Evolutionary conservation across 441 rosid genomes (phyloP), one percentile per base, ranked within the genome.

Genomic region (Kokia cookei): DNA sequence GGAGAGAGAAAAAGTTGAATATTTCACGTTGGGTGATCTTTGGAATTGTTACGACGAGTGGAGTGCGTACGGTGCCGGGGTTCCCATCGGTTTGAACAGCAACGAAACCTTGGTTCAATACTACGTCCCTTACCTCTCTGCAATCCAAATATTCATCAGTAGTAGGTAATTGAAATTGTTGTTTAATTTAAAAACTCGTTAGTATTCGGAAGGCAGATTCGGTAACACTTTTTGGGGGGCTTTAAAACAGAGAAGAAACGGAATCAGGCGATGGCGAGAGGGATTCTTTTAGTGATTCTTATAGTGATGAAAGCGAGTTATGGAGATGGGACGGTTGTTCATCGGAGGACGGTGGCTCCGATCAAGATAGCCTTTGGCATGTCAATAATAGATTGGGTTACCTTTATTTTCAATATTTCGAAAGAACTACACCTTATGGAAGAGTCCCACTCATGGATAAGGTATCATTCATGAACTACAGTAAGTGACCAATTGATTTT

Each of bases 21-120:
- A 81, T 81, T 93, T 95, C 69, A 88, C 86, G 45, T 81, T 95
- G 74, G 77, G 82, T 78, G 96, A 91, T 86, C 83, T 95, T 0
- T 93, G 99, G 99, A 88, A 72, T 57, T 86, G 93, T 73, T 95
- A 83, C 26, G 95, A 95, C 83, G 99, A 95, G 82, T 95, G 98
- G 99, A 95, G 99, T 75, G 99, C 96, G 15, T 95, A 93, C 79
- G 99, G 98, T 42, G 99, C 97, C 69, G 97, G 99, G 22, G 97
- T 93, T 65, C 99, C 98, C 4, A 80, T 95, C 65, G 81, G 45
- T 63, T 78, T 88, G 74, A 55, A 75, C 77, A 75, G 83, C 80
- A 87, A 84, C 19, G 99, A 91, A 76, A 85, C 95, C 43, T 86
- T 95, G 68, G 89, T 91, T 64, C 99, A 95, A 78, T 95, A 95